A percentile compares a stretch with the other conserved stretches of the same genome.
Conservation (phyloP, 2,329 filamentous ascomycete genomes). For the Tolypocladium tundrense region DNA sequence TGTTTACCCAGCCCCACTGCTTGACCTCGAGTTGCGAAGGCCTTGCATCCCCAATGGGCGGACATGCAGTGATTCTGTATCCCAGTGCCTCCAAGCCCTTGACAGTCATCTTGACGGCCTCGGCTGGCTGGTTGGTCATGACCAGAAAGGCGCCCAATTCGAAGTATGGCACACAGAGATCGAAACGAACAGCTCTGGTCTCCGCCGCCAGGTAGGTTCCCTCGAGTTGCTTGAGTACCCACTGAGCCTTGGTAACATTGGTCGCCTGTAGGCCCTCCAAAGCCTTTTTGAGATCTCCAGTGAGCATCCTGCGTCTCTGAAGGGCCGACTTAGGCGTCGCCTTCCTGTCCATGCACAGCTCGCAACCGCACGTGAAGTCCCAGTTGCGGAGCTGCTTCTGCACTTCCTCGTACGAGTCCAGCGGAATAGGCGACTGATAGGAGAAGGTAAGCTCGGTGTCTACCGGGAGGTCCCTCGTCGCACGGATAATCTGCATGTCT, state of each 20-base stretch:
- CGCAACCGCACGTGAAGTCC: constrained; percentile 32
- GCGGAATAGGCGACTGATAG: constrained; percentile 20
- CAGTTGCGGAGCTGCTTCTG: constrained; percentile 22
- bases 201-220: constrained; percentile 10
- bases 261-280: too few relatives aligned
- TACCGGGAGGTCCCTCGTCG: constrained; percentile 27
- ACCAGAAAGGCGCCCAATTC: constrained; percentile 5
- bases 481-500: constrained; percentile 41
- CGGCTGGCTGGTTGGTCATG: background rate
- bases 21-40: constrained; percentile 8
- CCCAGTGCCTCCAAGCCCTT: constrained; percentile 15
- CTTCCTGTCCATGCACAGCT: constrained; percentile 21
- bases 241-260: background rate
- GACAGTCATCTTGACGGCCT: constrained; percentile 10
- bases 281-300: too few relatives aligned
- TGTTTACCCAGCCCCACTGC: constrained; percentile 12
- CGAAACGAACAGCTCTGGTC: constrained; percentile 5
- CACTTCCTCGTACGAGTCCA: constrained; percentile 15
- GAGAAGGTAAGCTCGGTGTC: constrained; percentile 34
- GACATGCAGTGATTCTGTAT: constrained; percentile 10
- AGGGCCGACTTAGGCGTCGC: constrained; percentile 3
- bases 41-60: background rate
- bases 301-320: too few relatives aligned
- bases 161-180: constrained; percentile 11
- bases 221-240: constrained; percentile 6